Base-by-base conservation (phyloP, 2,329 filamentous ascomycete genomes). In the Scytalidium sp. region DNA sequence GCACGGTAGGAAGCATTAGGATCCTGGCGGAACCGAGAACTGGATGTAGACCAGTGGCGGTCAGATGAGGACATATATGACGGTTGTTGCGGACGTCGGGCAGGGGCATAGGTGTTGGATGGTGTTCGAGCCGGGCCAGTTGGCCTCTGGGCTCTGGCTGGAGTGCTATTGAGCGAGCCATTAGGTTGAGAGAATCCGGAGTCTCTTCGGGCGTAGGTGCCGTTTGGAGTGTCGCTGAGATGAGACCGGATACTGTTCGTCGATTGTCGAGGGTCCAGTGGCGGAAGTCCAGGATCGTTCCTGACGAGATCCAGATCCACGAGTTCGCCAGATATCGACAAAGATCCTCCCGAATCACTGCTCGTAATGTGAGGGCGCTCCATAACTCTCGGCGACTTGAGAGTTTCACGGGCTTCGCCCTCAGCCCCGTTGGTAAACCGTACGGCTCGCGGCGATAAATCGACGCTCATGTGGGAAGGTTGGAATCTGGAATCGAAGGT, bases 101-200 rank as follows among this genome's bases (percentile, higher is more conserved):
- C 61, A 41, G 84, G 84, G 55, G 88, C 87, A 66, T 94, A 94
- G 25, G 89, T 91, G 65, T 79, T 89, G 23, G 88, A 93, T 1
- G 87, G 87, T 3, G 87, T 91, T 61, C 88, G 78, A 47, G 80
- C 79, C 17, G 88, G 87, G 20, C 76, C 84, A 5, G 80, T 78
- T 15, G 88, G 87, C 56, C 88, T 80, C 60, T 87, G 83, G 21
- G 79, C 76, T 60, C 85, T 78, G 67, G 68, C 75, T 64, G 60
- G 70, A 59, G 67, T 70, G 45, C 73, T 75, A 54, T 78, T 77
- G 68, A 66, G 25, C 65, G 71, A 47, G 39, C 56, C 42, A 36
- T 51, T 48, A 23, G 48, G 56, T n/a, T 56, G 47, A 29, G 29
- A 43, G 50, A 56, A 61, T 2, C 58, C 50, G 2, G 57, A 52